These are phyloP conservation scores for Penicillium sp. DNA, from an alignment of 2,329 filamentous ascomycete genomes.

Conservation along the genomic window DNA sequence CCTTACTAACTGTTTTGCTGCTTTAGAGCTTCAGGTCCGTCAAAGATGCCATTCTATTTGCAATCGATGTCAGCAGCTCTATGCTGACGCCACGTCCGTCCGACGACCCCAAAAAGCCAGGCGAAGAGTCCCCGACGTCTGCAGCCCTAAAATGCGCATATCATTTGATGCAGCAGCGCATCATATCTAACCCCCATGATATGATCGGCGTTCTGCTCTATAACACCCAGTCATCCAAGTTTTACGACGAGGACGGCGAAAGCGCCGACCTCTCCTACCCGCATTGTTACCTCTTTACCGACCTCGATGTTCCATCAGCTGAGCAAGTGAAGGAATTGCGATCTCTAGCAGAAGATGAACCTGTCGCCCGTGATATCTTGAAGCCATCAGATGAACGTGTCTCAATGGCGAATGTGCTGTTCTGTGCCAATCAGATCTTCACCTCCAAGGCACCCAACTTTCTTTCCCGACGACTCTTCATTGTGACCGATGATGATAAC, in stretches of 20 bases:
- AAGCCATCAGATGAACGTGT: constrained; percentile 64
- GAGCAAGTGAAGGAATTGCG: constrained; percentile 79
- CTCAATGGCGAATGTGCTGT: constrained; percentile 83
- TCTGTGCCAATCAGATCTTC: constrained; percentile 94
- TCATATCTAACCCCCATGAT: constrained; percentile 92
- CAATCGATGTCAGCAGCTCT: constrained; percentile 82
- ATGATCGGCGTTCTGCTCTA: constrained; percentile 96
- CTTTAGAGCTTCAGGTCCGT: constrained; percentile 76
- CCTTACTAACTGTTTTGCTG: constrained; percentile 1
- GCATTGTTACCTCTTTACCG: constrained; percentile 85
- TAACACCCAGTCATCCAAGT: constrained; percentile 79
- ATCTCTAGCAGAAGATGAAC: constrained; percentile 70
- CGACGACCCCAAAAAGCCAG: constrained; percentile 67
- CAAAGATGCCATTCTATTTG: constrained; percentile 97
- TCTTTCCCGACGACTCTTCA: constrained; percentile 83
- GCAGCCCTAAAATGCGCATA: constrained; percentile 93
- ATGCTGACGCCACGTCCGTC: constrained; percentile 70
- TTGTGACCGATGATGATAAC: constrained; percentile 90
- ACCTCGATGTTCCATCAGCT: constrained; percentile 82
- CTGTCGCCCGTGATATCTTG: constrained; percentile 65
- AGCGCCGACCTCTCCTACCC: constrained; percentile 65
- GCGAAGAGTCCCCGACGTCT: constrained; percentile 70
- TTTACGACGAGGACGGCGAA: constrained; percentile 61
- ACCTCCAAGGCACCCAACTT: constrained; percentile 94
- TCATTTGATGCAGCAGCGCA: constrained; percentile 93